These are phyloP conservation scores for Trichosporon sp. DNA, from an alignment of 1,284 basidiomycete species.

Conservation along the genomic window DNA sequence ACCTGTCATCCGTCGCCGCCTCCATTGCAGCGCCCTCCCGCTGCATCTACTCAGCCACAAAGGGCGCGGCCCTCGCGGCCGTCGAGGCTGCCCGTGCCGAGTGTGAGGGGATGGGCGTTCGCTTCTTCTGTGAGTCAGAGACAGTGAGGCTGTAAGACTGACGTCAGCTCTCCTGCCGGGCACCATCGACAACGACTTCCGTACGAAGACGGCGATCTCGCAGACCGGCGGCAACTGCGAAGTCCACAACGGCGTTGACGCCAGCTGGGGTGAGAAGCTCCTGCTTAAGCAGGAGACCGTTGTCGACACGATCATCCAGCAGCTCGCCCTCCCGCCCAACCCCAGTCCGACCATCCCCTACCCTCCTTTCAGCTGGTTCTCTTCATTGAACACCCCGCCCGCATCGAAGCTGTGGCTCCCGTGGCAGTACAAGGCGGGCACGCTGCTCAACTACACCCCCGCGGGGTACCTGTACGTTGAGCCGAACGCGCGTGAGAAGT, in stretches of 20 bases:
- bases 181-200: constrained; percentile 66
- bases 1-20: constrained; percentile 75
- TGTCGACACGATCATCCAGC: constrained; percentile 39
- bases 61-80: constrained; percentile 71
- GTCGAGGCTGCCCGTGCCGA: constrained; percentile 66
- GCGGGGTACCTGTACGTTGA: constrained; percentile 43
- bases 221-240: constrained; percentile 49
- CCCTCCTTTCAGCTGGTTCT: constrained; percentile 37
- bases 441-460: constrained; percentile 39
- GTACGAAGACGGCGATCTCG: constrained; percentile 59
- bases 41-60: constrained; percentile 76
- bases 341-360: constrained; percentile 41
- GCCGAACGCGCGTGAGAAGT: constrained; percentile 47
- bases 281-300: constrained; percentile 37
- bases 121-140: constrained; percentile 44
- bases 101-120: constrained; percentile 46
- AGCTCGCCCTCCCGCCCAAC: constrained; percentile 38
- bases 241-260: constrained; percentile 29
- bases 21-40: constrained; percentile 81
- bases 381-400: constrained; percentile 32
- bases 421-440: constrained; percentile 38
- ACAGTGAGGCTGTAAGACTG: neutral
- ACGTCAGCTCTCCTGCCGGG: constrained; percentile 44
- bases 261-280: constrained; percentile 33
- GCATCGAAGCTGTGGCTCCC: constrained; percentile 42